These are phyloP conservation scores for Pyrus betulifolia DNA, from an alignment of 306 rosid genomes.

Conservation along the genomic window DNA sequence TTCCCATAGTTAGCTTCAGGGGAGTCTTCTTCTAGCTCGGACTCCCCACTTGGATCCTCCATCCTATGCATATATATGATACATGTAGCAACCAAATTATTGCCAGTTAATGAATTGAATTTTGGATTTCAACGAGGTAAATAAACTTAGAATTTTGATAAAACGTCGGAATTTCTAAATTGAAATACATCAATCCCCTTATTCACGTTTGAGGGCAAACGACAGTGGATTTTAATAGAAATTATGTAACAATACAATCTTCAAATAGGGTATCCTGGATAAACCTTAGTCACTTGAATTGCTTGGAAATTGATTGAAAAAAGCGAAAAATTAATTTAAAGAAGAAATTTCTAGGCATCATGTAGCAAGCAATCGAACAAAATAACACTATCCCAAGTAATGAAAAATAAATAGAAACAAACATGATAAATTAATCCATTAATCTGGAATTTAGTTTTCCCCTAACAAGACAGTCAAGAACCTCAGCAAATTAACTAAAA, in stretches of 20 bases:
- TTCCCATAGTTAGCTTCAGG: constrained; percentile 9
- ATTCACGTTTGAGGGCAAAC: too few relatives aligned
- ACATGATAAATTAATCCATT: background rate
- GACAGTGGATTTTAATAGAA: too few relatives aligned
- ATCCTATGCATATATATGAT: constrained; percentile 20
- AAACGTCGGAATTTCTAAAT: too few relatives aligned
- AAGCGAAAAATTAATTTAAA: too few relatives aligned
- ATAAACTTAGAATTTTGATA: too few relatives aligned
- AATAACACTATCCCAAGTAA: too few relatives aligned
- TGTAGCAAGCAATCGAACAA: too few relatives aligned
- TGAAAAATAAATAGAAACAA: too few relatives aligned
- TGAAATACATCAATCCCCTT: too few relatives aligned
- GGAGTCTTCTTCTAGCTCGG: constrained; percentile 23
- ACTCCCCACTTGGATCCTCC: constrained; percentile 42
- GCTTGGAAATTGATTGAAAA: background rate
- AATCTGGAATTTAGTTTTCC: background rate
- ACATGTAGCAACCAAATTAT: background rate
- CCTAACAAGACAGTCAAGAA: background rate
- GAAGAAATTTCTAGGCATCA: too few relatives aligned
- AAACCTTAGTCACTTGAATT: background rate
- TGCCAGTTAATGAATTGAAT: background rate
- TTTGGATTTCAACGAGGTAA: background rate
- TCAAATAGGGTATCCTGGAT: too few relatives aligned
- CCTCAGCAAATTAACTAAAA: background rate
- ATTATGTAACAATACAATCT: too few relatives aligned